Base-by-base conservation (phyloP, 2,329 filamentous ascomycete species). In the Verticillium alfalfae region DNA sequence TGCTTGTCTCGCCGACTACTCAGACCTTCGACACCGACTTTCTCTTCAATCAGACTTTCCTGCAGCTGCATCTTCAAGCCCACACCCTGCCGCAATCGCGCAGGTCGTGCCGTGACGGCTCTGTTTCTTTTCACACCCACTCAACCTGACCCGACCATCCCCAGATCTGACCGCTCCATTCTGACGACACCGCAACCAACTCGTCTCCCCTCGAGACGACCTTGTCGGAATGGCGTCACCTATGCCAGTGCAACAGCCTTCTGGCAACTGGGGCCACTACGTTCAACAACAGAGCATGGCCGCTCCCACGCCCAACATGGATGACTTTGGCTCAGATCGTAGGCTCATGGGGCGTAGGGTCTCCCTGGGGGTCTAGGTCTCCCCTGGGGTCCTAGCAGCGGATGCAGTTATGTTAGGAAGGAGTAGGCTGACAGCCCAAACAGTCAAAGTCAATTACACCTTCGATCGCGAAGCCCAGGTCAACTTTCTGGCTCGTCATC, bases 361-460 rank as follows among this genome's bases (percentile, higher is more conserved):
- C 45, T 26, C 18, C 45, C 45, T 52, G 6, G 5, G 45, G 8
- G n/a, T n/a, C n/a, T n/a, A n/a, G n/a, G n/a, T n/a, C n/a, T n/a
- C n/a, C 18, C 45, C 45, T 52, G 6, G 5, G 45, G 8, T 18
- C 5, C 12, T 12, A 18, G 18, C 18, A 9, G 45, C 45, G 12
- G n/a, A 26, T 13, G 45, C 45, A 18, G 16, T 52, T 13, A 22
- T 10, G 18, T 12, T 5, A 10, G 45, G 16, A 18, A 52, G 18
- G 45, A 52, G 22, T 18, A 26, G 18, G 18, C 45, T 52, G 45
- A 52, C 45, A 52, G 45, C 26, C 5, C 22, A 6, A 12, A 18
- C 75, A 96, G 93, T 98, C 76, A 98, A 98, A 82, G 90, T 98
- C 58, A 88, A 96, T 64, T 99, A 98, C 77, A 97, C 93, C 37